A percentile compares a stretch with the other conserved stretches of the same genome.
Evolutionary conservation across 2,329 filamentous ascomycete species (phyloP).

Genomic region (Penicillium sp.): DNA sequence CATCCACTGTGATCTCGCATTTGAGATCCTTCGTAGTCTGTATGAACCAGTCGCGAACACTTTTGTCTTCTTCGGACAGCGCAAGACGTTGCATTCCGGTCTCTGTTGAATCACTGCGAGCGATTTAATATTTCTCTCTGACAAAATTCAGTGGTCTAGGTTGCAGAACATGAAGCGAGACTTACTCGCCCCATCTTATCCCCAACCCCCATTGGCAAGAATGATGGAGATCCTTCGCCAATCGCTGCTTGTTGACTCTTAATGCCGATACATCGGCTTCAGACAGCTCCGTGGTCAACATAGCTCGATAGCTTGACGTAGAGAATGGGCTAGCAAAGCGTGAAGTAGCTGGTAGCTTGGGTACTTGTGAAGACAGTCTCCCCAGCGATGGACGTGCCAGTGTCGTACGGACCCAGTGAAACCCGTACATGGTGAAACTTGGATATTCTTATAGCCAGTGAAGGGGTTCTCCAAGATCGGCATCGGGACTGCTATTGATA

Average conservation of each 20-base stretch:
- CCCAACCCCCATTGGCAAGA: conserved; percentile 69
- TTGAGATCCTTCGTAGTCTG: conserved; percentile 63
- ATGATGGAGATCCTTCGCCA: conserved; percentile 66
- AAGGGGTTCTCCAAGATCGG: background rate
- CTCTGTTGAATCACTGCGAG: conserved; percentile 53
- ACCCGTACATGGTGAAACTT: conserved; percentile 1
- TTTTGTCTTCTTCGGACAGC: conserved; percentile 70
- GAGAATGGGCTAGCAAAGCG: conserved; percentile 12
- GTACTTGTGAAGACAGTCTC: background rate
- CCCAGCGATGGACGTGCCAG: conserved; percentile 2
- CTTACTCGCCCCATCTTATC: conserved; percentile 68
- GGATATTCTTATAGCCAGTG: conserved; percentile 10
- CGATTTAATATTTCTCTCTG: background rate
- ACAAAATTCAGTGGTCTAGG: background rate
- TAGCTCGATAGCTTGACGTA: conserved; percentile 24
- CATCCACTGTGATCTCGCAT: conserved; percentile 68
- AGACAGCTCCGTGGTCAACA: conserved; percentile 49
- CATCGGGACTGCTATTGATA: conserved; percentile 11
- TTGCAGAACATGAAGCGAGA: conserved; percentile 21
- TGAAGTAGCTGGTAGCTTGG: background rate
- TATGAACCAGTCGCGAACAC: conserved; percentile 75
- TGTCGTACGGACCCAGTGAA: background rate
- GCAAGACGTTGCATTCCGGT: conserved; percentile 77
- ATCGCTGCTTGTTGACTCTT: conserved; percentile 59
- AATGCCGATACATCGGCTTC: conserved; percentile 55